These are phyloP conservation scores for Saccharomycopsis crataegensis DNA, from an alignment of 1,139 yeast genomes.

Conservation along the genomic window DNA sequence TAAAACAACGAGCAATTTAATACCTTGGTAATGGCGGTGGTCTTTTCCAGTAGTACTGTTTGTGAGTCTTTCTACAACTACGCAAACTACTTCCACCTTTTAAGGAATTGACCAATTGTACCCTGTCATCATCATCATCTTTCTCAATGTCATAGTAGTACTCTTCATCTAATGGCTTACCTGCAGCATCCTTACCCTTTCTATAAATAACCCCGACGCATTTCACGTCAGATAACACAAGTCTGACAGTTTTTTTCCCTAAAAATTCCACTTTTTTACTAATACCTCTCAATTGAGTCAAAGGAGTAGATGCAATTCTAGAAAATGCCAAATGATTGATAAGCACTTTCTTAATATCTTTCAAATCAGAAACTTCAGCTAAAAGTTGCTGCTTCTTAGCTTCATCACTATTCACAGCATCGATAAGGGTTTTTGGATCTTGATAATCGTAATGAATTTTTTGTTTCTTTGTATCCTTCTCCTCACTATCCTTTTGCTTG, in stretches of 20 bases:
- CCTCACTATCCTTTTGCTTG: not conserved
- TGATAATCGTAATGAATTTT: slow-evolving; percentile 17
- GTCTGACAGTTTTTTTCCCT: slow-evolving; percentile 29
- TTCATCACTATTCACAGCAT: slow-evolving; percentile 19
- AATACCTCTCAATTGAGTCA: slow-evolving; percentile 57
- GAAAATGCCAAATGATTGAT: slow-evolving; percentile 88
- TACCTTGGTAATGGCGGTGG: slow-evolving; percentile 32
- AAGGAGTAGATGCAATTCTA: slow-evolving; percentile 78
- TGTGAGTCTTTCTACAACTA: slow-evolving; percentile 87
- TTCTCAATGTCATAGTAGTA: slow-evolving; percentile 83
- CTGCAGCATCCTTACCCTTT: slow-evolving; percentile 93
- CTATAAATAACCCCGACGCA: slow-evolving; percentile 83
- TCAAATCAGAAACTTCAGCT: slow-evolving; percentile 32
- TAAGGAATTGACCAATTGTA: slow-evolving; percentile 58
- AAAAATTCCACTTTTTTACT: slow-evolving; percentile 26
- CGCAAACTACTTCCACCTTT: slow-evolving; percentile 77
- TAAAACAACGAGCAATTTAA: not conserved
- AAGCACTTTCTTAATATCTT: slow-evolving; percentile 54
- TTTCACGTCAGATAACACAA: slow-evolving; percentile 36
- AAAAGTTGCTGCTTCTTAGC: slow-evolving; percentile 13
- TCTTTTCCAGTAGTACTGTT: slow-evolving; percentile 83
- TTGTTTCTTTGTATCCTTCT: slow-evolving; percentile 7
- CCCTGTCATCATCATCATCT: slow-evolving; percentile 67
- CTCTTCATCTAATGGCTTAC: slow-evolving; percentile 87
- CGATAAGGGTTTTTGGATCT: slow-evolving; percentile 19